Percentiles rank a stretch among this genome's conserved stretches.
These are phyloP conservation scores for Stachybotrys chlorohalonatus DNA, from an alignment of 2,329 filamentous ascomycete species.

Conservation along the genomic window DNA sequence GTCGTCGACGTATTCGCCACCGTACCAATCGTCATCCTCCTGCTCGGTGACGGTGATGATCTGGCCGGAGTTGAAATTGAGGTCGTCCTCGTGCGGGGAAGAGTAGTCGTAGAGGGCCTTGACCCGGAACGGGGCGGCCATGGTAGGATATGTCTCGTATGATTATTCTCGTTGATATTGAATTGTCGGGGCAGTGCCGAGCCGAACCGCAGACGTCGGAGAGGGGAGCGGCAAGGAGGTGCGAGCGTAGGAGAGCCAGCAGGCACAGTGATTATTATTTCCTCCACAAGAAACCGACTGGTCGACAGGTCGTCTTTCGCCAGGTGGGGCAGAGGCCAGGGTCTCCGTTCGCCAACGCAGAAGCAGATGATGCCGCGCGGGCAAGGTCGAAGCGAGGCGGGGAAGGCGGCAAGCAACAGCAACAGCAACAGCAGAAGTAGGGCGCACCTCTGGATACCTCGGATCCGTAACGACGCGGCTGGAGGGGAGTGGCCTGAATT, in stretches of 20 bases:
- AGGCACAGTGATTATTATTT: background rate
- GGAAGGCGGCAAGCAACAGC: background rate
- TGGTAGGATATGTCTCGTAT: constrained; percentile 30
- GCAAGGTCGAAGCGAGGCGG: background rate
- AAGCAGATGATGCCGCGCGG: background rate
- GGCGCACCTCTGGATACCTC: too few species aligned
- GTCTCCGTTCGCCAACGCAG: background rate
- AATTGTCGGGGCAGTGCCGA: background rate
- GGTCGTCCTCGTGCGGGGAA: constrained; percentile 89
- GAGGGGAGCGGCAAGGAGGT: background rate
- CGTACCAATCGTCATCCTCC: constrained; percentile 92
- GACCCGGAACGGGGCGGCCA: constrained; percentile 81
- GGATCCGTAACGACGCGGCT: too few species aligned
- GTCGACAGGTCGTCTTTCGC: background rate
- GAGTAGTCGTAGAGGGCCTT: constrained; percentile 92
- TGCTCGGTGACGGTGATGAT: constrained; percentile 89
- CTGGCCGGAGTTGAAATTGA: constrained; percentile 76
- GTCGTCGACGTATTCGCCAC: constrained; percentile 75
- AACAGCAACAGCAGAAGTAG: background rate
- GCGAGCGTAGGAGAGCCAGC: background rate
- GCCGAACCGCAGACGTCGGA: background rate
- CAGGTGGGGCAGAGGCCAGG: background rate
- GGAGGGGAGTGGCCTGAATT: background rate
- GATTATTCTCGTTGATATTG: background rate
- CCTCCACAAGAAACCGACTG: background rate